Conservation (phyloP, 2,329 filamentous ascomycete genomes). For the Blumeria graminis region DNA sequence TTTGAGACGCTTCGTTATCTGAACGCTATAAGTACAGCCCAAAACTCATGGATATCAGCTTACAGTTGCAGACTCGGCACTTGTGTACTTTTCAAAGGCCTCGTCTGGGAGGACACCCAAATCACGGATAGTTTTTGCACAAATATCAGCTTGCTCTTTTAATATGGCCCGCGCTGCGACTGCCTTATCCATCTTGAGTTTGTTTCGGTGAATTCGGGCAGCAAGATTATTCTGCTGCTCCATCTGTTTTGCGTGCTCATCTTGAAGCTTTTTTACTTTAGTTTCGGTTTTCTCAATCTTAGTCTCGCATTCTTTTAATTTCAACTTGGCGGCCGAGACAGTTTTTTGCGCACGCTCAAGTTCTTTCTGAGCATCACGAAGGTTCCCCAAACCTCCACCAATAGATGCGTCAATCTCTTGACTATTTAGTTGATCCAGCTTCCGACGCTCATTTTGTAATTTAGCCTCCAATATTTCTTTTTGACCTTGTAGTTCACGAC, state of each 20-base stretch:
- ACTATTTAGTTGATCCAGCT: slow-evolving; percentile 63
- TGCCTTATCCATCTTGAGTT: slow-evolving; percentile 78
- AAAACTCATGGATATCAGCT: slow-evolving; percentile 13
- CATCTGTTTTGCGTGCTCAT: slow-evolving; percentile 36
- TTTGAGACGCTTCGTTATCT: slow-evolving; percentile 34
- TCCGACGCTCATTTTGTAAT: slow-evolving; percentile 65
- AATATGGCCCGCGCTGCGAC: slow-evolving; percentile 69
- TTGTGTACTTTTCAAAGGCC: slow-evolving; percentile 74
- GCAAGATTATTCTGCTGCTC: slow-evolving; percentile 53
- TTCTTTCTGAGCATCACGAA: slow-evolving; percentile 61
- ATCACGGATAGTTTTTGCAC: slow-evolving; percentile 72
- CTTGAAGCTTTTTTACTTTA: slow-evolving; percentile 17
- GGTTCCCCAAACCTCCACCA: slow-evolving; percentile 31
- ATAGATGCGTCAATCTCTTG: slow-evolving; percentile 45
- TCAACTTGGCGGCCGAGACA: slow-evolving; percentile 40
- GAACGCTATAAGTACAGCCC: slow-evolving; percentile 1
- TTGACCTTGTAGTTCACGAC: slow-evolving; percentile 53
- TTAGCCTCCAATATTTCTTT: slow-evolving; percentile 74
- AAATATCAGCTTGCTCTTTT: slow-evolving; percentile 53
- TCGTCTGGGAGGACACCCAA: slow-evolving; percentile 84
- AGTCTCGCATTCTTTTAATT: slow-evolving; percentile 49
- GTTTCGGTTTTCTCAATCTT: slow-evolving; percentile 34
- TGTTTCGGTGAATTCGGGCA: slow-evolving; percentile 55
- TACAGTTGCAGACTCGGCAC: slow-evolving; percentile 55
- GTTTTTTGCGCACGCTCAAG: slow-evolving; percentile 52